Conservation (phyloP, 2,329 filamentous ascomycete genomes). For the Apiospora hydei region DNA sequence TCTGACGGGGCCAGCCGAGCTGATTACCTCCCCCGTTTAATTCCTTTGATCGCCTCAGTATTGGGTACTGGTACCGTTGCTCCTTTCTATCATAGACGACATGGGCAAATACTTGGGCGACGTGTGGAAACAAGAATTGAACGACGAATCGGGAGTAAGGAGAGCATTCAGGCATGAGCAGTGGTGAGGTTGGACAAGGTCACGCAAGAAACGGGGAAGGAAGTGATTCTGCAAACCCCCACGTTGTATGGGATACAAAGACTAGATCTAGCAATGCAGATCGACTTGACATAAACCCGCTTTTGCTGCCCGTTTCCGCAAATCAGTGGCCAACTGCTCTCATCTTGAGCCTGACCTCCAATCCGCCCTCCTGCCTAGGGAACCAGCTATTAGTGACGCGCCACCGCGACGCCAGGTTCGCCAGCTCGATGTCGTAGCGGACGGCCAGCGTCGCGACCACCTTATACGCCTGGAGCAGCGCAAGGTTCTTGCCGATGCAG, state of each 20-base stretch:
- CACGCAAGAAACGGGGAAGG: not conserved
- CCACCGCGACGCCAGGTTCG: conserved; percentile 24
- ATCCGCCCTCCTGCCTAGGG: conserved; percentile 8
- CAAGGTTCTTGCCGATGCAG: conserved; percentile 33
- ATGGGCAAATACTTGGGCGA: not conserved
- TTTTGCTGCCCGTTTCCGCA: not conserved
- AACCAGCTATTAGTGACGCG: conserved; percentile 23
- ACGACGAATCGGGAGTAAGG: not conserved
- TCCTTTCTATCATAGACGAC: not conserved
- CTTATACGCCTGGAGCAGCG: conserved; percentile 40
- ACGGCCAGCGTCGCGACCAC: conserved; percentile 46
- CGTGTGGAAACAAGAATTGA: not conserved
- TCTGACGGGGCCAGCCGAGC: too few species aligned
- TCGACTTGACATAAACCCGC: not conserved
- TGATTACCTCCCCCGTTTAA: not conserved
- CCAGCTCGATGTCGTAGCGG: conserved; percentile 42
- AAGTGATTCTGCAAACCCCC: not conserved
- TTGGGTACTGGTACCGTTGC: too few species aligned
- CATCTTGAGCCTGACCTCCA: not conserved
- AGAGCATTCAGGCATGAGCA: not conserved
- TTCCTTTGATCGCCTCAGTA: not conserved
- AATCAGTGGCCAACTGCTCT: not conserved
- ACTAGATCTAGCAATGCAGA: not conserved
- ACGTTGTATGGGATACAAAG: not conserved
- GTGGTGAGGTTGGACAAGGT: not conserved